Evolutionary conservation across 805 yeast genomes (phyloP).

Genomic region (Ogataea chonburiensis): DNA sequence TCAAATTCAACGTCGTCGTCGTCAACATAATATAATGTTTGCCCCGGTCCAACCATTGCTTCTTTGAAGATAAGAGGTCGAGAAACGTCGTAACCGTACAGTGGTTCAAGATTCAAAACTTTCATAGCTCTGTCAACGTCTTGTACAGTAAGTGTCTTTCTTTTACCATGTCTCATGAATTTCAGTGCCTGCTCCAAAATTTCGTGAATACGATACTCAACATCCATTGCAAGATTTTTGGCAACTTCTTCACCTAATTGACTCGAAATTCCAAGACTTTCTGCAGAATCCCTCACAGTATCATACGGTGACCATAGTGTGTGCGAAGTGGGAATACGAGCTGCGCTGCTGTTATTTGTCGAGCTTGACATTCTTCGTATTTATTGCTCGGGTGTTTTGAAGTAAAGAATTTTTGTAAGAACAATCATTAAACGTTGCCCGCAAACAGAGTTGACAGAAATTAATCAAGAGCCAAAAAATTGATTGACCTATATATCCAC

Average conservation of each 20-base stretch:
- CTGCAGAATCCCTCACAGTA: constrained; percentile 95
- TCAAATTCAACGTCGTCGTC: constrained; percentile 94
- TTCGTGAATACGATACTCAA: constrained; percentile 96
- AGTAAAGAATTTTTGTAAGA: too few relatives aligned
- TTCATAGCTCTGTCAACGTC: constrained; percentile 82
- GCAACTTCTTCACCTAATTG: constrained; percentile 86
- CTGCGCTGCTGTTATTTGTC: constrained; percentile 14
- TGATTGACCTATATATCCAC: neutral
- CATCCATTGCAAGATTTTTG: constrained; percentile 95
- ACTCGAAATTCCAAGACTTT: constrained; percentile 73
- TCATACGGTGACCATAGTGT: constrained; percentile 97
- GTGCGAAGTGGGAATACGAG: constrained; percentile 67
- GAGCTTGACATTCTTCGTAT: constrained; percentile 5
- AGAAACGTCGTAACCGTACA: constrained; percentile 79
- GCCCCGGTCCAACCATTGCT: constrained; percentile 89
- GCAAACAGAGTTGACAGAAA: too few relatives aligned
- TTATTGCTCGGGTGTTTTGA: neutral
- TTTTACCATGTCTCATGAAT: constrained; percentile 91
- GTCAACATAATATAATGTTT: constrained; percentile 86
- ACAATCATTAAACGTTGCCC: too few relatives aligned
- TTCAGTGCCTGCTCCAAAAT: constrained; percentile 93
- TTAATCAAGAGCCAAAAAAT: too few relatives aligned
- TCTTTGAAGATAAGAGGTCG: constrained; percentile 78
- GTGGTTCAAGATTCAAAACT: constrained; percentile 88
- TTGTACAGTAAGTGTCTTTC: constrained; percentile 73